Conservation (phyloP, 1,139 yeast genomes). For the Magnusiomyces sp. region DNA sequence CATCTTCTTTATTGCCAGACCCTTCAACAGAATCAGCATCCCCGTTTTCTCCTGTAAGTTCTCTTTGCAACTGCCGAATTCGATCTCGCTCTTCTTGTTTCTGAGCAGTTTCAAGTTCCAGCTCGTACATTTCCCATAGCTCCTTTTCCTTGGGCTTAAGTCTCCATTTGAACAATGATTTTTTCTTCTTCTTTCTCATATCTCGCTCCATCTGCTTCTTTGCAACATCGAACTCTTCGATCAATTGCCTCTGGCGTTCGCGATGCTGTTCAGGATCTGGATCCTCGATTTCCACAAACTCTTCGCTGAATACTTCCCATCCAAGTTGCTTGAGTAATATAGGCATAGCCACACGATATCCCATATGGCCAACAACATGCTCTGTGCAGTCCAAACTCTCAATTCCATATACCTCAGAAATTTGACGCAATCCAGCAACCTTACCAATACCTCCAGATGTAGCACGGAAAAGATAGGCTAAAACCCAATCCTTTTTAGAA, state of each 20-base stretch:
- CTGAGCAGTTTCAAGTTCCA: slow-evolving; percentile 16
- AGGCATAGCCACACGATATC: slow-evolving; percentile 90
- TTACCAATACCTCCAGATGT: slow-evolving; percentile 89
- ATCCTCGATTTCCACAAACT: slow-evolving; percentile 91
- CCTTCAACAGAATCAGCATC: too few relatives aligned
- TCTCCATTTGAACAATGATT: slow-evolving; percentile 37
- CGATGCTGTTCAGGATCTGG: slow-evolving; percentile 87
- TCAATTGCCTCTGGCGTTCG: slow-evolving; percentile 64
- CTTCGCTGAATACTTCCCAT: slow-evolving; percentile 81
- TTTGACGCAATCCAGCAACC: slow-evolving; percentile 82
- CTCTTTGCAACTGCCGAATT: neutral
- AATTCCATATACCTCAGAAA: slow-evolving; percentile 48
- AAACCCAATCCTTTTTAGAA: slow-evolving; percentile 90
- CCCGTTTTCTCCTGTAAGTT: too few relatives aligned
- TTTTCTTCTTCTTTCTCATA: slow-evolving; percentile 25
- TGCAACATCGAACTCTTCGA: slow-evolving; percentile 80
- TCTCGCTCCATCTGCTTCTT: slow-evolving; percentile 42
- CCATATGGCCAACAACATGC: slow-evolving; percentile 90
- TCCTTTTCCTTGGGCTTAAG: slow-evolving; percentile 70
- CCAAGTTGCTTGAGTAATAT: slow-evolving; percentile 57
- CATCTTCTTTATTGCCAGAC: neutral
- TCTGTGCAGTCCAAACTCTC: slow-evolving; percentile 87
- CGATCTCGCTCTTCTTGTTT: slow-evolving; percentile 8
- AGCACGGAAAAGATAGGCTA: slow-evolving; percentile 91
- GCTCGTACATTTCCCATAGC: slow-evolving; percentile 76